phyloP scores from a whole-genome alignment of 768 basidiomycete species.

The Rhizopogon salebrosus region DNA sequence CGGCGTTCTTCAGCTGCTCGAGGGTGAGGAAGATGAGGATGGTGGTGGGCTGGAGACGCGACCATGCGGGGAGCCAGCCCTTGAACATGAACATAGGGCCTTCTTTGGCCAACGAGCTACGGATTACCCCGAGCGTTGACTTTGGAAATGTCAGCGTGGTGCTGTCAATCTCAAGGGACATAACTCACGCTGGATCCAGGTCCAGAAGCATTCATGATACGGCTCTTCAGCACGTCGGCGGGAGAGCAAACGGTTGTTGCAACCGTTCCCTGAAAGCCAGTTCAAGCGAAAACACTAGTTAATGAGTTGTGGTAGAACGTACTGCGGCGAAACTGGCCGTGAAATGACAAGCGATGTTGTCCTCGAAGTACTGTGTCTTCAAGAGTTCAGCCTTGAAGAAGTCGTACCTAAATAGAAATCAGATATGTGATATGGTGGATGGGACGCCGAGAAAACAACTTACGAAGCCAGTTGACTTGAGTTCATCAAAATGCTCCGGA shows the following conservation, averaged over 20 bases:
- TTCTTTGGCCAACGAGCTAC: constrained; percentile 61
- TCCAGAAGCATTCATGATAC: constrained; percentile 87
- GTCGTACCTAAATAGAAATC: constrained; percentile 56
- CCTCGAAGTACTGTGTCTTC: constrained; percentile 65
- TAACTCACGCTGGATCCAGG: constrained; percentile 66
- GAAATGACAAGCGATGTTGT: constrained; percentile 82
- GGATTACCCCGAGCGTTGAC: constrained; percentile 72
- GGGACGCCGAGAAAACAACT: constrained; percentile 22
- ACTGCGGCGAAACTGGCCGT: constrained; percentile 85
- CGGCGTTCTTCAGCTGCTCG: constrained; percentile 72
- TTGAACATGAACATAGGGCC: constrained; percentile 91
- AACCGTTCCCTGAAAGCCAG: constrained; percentile 62
- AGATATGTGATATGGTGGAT: not conserved
- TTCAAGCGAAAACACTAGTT: not conserved
- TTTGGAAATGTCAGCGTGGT: constrained; percentile 16
- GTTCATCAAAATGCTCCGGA: constrained; percentile 86
- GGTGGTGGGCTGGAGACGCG: constrained; percentile 80
- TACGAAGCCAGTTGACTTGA: constrained; percentile 88
- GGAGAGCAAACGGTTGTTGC: constrained; percentile 88
- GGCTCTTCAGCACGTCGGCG: constrained; percentile 83
- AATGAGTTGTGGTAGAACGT: constrained; percentile 20
- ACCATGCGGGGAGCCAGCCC: constrained; percentile 88
- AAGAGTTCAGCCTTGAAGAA: constrained; percentile 85
- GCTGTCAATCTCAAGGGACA: not conserved
- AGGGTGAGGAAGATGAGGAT: constrained; percentile 84